Conservation (phyloP, 768 basidiomycete species). For the Pisolithus albus region DNA sequence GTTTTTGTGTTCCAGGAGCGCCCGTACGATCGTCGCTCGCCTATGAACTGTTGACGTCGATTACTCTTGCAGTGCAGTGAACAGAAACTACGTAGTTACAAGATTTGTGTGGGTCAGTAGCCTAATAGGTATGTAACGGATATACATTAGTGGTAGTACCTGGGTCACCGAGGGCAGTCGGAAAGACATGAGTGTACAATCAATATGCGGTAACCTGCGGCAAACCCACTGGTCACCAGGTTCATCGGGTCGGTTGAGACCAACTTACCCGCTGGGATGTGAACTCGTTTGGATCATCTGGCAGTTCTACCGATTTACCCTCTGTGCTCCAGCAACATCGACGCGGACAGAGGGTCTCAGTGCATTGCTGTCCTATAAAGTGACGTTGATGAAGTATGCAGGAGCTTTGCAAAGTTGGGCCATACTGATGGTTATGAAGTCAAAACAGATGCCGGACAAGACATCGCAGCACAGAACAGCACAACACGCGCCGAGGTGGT, state of each 20-base stretch:
- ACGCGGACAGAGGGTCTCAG: conserved; percentile 16
- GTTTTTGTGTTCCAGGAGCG: conserved; percentile 60
- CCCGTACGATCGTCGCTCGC: conserved; percentile 72
- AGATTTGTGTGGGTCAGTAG: too few species aligned
- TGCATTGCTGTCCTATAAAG: conserved; percentile 16
- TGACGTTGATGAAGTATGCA: background rate
- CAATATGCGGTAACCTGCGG: too few species aligned
- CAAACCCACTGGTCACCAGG: too few species aligned
- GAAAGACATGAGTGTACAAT: too few species aligned
- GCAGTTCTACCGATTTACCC: background rate
- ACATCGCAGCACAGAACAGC: conserved; percentile 19
- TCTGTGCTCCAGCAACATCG: conserved; percentile 6
- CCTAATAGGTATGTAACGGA: too few species aligned
- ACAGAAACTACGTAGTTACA: too few species aligned
- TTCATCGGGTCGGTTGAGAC: too few species aligned
- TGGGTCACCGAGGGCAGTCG: too few species aligned
- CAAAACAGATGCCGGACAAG: conserved; percentile 16
- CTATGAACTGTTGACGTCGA: conserved; percentile 26
- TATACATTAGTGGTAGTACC: too few species aligned
- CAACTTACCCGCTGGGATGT: too few species aligned
- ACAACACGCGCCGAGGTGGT: conserved; percentile 15
- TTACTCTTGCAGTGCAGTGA: too few species aligned
- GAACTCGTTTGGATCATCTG: too few species aligned
- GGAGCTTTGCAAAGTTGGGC: background rate
- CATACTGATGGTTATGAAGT: conserved; percentile 20